These are phyloP conservation scores for Nigrospora osmanthi DNA, from an alignment of 2,329 filamentous ascomycete species.

Conservation along the genomic window DNA sequence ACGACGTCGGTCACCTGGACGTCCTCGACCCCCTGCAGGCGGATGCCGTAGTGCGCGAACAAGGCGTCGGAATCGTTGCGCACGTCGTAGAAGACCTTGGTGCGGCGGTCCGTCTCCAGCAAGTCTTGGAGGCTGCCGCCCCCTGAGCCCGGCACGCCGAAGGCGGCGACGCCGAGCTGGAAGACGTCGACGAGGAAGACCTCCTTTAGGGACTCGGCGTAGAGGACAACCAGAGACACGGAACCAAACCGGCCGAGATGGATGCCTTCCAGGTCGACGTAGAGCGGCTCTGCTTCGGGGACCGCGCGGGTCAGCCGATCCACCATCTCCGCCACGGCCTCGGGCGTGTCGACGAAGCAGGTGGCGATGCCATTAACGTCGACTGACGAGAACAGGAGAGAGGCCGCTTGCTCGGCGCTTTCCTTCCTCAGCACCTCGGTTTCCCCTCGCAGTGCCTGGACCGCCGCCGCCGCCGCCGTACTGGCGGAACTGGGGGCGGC, in stretches of 20 bases:
- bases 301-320: background rate
- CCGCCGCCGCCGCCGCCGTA: too few relatives aligned
- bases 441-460: too few relatives aligned
- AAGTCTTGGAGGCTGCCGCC: background rate
- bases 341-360: background rate
- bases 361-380: background rate
- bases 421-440: too few relatives aligned
- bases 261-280: background rate
- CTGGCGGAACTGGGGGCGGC: too few relatives aligned
- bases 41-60: constrained; percentile 6
- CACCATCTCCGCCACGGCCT: background rate
- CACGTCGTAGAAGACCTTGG: background rate
- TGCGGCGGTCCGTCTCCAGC: background rate
- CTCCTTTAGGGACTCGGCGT: background rate
- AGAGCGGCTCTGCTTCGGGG: background rate
- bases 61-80: constrained; percentile 8
- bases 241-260: background rate
- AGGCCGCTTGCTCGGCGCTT: too few relatives aligned
- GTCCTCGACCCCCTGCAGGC: background rate
- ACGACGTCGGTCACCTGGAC: background rate
- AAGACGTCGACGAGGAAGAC: background rate
- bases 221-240: background rate
- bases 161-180: background rate
- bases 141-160: background rate
- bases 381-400: too few relatives aligned